Percentiles rank a stretch among this genome's conserved stretches.
These are phyloP conservation scores for Panaeolus cyanescens DNA, from an alignment of 768 basidiomycete genomes.

Conservation along the genomic window DNA sequence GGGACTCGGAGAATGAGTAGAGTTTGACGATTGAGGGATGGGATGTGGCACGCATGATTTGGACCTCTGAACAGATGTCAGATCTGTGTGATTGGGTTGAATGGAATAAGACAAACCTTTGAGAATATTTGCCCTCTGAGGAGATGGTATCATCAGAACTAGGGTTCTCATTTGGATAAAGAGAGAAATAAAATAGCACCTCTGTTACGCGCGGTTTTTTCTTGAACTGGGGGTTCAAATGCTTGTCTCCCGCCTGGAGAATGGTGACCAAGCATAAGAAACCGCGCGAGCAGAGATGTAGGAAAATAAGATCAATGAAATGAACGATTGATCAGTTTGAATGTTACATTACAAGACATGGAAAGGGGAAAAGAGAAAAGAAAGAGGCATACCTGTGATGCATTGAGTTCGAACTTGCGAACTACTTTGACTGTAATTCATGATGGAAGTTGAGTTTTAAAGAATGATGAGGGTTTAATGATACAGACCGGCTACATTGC, in stretches of 20 bases:
- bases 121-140: conserved; percentile 93
- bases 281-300: conserved; percentile 35
- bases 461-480: conserved; percentile 9
- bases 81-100: background rate
- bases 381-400: conserved; percentile 75
- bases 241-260: conserved; percentile 83
- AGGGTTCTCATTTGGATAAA: conserved; percentile 7
- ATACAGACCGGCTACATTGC: conserved; percentile 79
- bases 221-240: conserved; percentile 92
- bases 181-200: conserved; percentile 57
- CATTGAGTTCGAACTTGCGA: conserved; percentile 89
- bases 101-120: conserved; percentile 59
- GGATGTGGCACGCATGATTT: conserved; percentile 95
- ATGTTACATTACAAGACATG: conserved; percentile 5
- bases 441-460: conserved; percentile 13
- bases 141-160: conserved; percentile 32
- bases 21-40: conserved; percentile 95
- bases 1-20: conserved; percentile 87
- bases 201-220: conserved; percentile 98
- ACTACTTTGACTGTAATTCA: conserved; percentile 80
- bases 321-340: background rate
- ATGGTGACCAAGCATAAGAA: conserved; percentile 13
- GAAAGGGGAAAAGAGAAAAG: conserved; percentile 24
- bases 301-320: background rate
- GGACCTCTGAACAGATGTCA: conserved; percentile 71